phyloP scores from a whole-genome alignment of 192 early-diverging fungal species.

The Linnemannia hyalina region DNA sequence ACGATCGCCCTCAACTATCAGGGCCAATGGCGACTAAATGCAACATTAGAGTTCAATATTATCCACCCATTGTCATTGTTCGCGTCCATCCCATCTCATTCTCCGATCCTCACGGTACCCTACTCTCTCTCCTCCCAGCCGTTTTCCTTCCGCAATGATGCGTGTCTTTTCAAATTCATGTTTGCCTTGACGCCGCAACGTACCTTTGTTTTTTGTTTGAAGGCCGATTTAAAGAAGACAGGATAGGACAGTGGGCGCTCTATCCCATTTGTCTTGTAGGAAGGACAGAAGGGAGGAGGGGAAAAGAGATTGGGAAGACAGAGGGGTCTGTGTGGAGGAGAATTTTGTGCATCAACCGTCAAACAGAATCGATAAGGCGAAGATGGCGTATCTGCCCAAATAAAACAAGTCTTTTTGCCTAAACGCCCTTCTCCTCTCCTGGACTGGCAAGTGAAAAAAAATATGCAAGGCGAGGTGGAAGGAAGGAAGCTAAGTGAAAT shows the following conservation, averaged over 20 bases:
- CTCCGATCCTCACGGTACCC: neutral
- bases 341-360: neutral
- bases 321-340: neutral
- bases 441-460: too few species aligned
- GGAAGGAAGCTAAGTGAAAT: neutral
- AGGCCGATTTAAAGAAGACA: neutral
- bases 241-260: neutral
- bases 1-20: too few species aligned
- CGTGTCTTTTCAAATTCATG: neutral
- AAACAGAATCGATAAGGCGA: neutral
- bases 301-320: neutral
- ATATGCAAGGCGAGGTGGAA: neutral
- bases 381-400: neutral
- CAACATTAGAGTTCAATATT: neutral
- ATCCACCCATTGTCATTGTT: neutral
- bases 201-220: neutral
- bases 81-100: neutral
- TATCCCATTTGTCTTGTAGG: neutral
- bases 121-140: neutral
- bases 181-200: neutral
- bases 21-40: neutral
- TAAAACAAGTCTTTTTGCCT: neutral
- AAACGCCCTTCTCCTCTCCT: too few species aligned
- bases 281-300: neutral
- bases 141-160: neutral